A percentile compares a stretch with the other conserved stretches of the same genome.
Evolutionary conservation across 208 protist species (phyloP).

Genomic region (Tritrichomonas musculus): DNA sequence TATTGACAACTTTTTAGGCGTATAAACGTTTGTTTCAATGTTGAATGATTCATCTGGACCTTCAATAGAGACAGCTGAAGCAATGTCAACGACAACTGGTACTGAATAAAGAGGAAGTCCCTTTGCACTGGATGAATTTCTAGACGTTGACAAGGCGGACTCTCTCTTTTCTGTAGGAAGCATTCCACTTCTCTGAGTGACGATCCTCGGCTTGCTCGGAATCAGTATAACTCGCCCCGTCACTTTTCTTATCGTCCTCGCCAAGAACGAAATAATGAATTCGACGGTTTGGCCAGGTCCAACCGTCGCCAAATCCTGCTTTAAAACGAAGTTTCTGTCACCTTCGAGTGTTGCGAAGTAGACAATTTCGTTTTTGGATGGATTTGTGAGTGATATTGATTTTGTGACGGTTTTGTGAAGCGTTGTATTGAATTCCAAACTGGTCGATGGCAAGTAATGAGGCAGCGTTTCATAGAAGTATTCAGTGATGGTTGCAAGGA

Average conservation of each 20-base stretch:
- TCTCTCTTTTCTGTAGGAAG: too few relatives aligned
- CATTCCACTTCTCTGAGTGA: background rate
- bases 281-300: background rate
- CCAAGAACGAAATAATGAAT: background rate
- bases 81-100: conserved; percentile 6
- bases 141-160: background rate
- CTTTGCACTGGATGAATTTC: too few relatives aligned
- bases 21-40: background rate
- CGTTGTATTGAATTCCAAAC: background rate
- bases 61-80: background rate
- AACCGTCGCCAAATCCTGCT: background rate
- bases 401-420: background rate
- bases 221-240: background rate
- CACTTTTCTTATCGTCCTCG: background rate
- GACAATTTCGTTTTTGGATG: background rate
- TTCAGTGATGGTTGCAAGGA: background rate
- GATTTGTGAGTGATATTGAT: background rate
- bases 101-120: background rate
- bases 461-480: conserved; percentile 11
- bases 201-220: background rate
- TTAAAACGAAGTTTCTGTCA: background rate
- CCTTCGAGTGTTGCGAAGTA: background rate
- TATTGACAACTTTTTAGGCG: background rate
- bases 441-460: background rate
- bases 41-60: background rate